Evolutionary conservation across 2,329 filamentous ascomycete species (phyloP), one percentile per base, ranked within the genome.

Genomic region (Aureobasidium lini): DNA sequence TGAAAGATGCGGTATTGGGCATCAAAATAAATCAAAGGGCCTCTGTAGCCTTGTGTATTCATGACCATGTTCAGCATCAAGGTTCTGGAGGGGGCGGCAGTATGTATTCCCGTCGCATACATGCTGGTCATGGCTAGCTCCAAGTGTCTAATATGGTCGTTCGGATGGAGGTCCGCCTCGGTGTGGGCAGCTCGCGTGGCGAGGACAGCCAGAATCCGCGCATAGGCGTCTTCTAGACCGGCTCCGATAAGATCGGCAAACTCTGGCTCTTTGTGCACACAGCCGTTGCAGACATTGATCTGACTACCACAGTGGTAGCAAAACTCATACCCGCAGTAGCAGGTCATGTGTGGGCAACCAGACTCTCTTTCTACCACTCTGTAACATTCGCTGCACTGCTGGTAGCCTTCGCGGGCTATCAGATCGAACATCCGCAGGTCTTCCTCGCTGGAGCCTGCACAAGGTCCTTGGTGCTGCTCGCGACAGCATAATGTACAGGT

Each of bases 341-440:
- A 56, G 16, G 52, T 56, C 52, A 56, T 56, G 31, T 46, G 52
- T 4, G 52, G 5, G n/a, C 52, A 56, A 6, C 52, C 40, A 2
- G 10, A 4, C 18, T 10, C 16, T 6, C 52, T 36, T 29, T 56
- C 40, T 3, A 46, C 7, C 7, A 56, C 31, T 11, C 52, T 44
- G 18, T 13, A n/a, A n/a, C 52, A 56, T 6, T 46, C 0, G 1
- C 40, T 28, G 40, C 52, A 56, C 2, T 29, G 11, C 8, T 28
- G 29, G 18, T 46, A 56, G 7, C 31, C 16, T n/a, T 56, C 11
- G 5, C 16, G 23, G 5, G 15, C 3, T 5, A 46, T 56, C n/a
- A 44, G 28, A 32, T 28, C n/a, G n/a, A 23, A 2, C 10, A 29
- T 28, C 10, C 43, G 37, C 16, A 32, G 13, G 29, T 54, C 50